Base-by-base conservation (phyloP, 2,329 filamentous ascomycete genomes). In the Phaeosphaeria sp. region DNA sequence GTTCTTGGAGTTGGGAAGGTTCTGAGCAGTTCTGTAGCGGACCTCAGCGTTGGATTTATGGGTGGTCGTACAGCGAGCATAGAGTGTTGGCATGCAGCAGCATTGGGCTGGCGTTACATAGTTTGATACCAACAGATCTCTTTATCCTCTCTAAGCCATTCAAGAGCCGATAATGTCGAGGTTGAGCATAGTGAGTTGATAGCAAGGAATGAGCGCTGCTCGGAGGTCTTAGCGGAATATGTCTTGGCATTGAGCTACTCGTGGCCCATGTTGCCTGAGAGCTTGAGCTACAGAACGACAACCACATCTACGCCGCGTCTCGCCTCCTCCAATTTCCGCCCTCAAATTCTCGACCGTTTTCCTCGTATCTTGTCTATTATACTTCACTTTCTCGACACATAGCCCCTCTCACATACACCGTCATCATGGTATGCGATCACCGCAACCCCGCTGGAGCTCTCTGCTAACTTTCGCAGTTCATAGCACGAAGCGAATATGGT, bases 401-500 rank as follows among this genome's bases (percentile, higher is more conserved):
- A 23, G 50, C 17, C 13, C n/a, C 50, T 25, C 47, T 49, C 58
- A 63, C 48, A 64, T 48, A 55, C 46, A 47, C 59, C 48, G 60
- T 60, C 66, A 73, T 61, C 50, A 76, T 77, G 74, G 73, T 77
- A 72, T 59, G 64, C 62, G 57, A 50, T 49, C 44, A 53, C 44
- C 55, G 23, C 52, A 64, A 53, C 66, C 64, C 68, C 67, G 55
- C 68, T 58, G 55, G 65, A 73, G 72, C 72, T 73, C 65, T 59
- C 58, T 69, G 64, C 74, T 76, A 64, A 75, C 55, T 39, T 51
- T 52, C 52, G 54, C 67, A 75, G 95, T 99, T 99, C 88, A 98
- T 99, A 87, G 93, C 95, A 87, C 92, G 95, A 84, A 98, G 94
- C 79, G 95, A 99, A 94, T 99, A 99, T 85, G 95, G 94, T 95